Base-by-base conservation (phyloP, 768 basidiomycete genomes). In the Auricularia auricula-judae region DNA sequence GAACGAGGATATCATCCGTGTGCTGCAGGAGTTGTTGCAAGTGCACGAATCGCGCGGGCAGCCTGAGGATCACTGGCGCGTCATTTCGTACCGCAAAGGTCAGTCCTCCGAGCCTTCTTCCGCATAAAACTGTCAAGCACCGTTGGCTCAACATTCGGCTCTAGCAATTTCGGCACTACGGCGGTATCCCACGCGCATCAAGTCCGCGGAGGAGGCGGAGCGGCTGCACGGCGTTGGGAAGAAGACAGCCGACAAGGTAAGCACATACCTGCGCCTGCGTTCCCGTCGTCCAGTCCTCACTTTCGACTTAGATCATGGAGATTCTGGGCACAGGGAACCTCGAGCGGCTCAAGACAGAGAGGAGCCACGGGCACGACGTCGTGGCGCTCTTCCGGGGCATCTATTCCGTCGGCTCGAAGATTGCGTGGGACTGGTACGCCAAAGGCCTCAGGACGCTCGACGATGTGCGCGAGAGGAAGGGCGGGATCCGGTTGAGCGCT, bases 371-470 rank as follows among this genome's bases (percentile, higher is more conserved):
- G 62, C 79, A 89, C 1, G 71, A 76, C 44, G 80, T 80, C 0
- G 79, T 81, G 2, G 75, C 78, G 29, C 58, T 85, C 10, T 94
- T 96, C 70, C 82, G 83, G 63, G 88, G 89, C 7, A 87, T 97
- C 53, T 95, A 95, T 69, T 92, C 90, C 36, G 91, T 94, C 65
- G 93, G 93, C 12, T 81, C 79, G 63, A 74, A 76, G 10, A 87
- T 79, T 53, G 91, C 93, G 1, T 81, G 80, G 65, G 76, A 83
- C 68, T 92, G 93, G 86, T 93, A 87, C 71, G 72, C 80, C 21
- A 81, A 78, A 21, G 95, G 94, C 0, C 88, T 89, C 61, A 80
- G 91, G 62, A 88, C 86, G 3, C 79, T 97, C 36, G 85, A 87
- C 8, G 93, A 98, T 69, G 74, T 97, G 43, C 72, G 74, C 65